Percentiles rank a stretch among this genome's conserved stretches.
phyloP scores from a whole-genome alignment of 306 rosid species.

The Vigna unguiculata region DNA sequence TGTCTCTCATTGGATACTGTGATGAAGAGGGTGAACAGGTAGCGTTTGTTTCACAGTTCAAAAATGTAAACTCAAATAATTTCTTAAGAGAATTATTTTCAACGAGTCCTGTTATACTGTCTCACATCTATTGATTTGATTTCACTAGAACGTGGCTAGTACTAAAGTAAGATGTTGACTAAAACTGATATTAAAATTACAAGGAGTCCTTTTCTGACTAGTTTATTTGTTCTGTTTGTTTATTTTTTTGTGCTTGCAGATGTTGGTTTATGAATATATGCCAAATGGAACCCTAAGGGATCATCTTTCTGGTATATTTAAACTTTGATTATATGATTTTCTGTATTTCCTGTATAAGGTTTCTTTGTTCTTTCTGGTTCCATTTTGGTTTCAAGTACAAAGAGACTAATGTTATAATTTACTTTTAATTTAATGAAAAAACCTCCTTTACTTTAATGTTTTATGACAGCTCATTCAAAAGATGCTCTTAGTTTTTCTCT shows the following conservation, averaged over 20 bases:
- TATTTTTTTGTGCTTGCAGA: constrained; percentile 64
- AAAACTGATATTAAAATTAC: constrained; percentile 4
- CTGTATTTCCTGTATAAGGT: neutral
- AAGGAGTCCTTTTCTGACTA: constrained; percentile 15
- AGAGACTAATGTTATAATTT: neutral
- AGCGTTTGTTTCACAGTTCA: constrained; percentile 28
- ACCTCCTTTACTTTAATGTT: constrained; percentile 21
- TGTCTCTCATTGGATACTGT: constrained; percentile 79
- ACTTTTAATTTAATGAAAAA: neutral
- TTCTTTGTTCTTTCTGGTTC: constrained; percentile 9
- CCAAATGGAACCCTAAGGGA: constrained; percentile 82
- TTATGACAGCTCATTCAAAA: constrained; percentile 57
- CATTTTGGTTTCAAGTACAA: constrained; percentile 11
- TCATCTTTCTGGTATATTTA: constrained; percentile 75
- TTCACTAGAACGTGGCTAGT: neutral
- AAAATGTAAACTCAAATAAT: neutral
- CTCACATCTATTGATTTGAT: neutral
- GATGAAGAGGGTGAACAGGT: constrained; percentile 87
- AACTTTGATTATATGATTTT: constrained; percentile 22
- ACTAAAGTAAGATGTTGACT: constrained; percentile 10
- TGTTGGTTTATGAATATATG: constrained; percentile 91
- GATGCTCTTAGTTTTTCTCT: constrained; percentile 64
- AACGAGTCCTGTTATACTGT: neutral
- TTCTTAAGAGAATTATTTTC: neutral
- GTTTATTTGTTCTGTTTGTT: constrained; percentile 28